Evolutionary conservation across 2,329 filamentous ascomycete species (phyloP).

Genomic region (Elsinoe perseae): DNA sequence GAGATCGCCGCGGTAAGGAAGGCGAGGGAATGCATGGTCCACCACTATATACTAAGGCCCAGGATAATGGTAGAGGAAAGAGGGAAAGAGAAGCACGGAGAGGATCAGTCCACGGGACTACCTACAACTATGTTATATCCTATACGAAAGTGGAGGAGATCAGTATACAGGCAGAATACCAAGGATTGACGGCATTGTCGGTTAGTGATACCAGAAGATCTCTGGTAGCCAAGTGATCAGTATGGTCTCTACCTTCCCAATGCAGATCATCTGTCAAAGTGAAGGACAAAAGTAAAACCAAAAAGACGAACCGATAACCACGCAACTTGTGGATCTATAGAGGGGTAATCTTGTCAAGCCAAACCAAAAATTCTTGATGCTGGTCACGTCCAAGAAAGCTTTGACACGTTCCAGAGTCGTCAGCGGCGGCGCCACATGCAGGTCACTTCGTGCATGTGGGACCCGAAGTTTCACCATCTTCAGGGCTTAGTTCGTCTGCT

Average conservation of each 20-base stretch:
- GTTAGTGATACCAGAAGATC: background rate
- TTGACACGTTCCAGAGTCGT: background rate
- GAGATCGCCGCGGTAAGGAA: background rate
- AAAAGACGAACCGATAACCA: background rate
- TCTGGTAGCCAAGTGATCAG: background rate
- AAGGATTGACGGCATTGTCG: constrained; percentile 7
- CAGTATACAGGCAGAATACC: background rate
- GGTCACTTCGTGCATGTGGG: background rate
- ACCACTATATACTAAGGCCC: background rate
- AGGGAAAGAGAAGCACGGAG: background rate
- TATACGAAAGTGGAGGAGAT: background rate
- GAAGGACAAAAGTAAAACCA: background rate
- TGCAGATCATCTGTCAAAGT: constrained; percentile 11
- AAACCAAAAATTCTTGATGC: constrained; percentile 11
- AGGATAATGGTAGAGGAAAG: background rate
- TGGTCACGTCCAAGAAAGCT: background rate
- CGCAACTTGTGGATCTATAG: constrained; percentile 3
- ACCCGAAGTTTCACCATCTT: background rate
- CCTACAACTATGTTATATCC: constrained; percentile 9
- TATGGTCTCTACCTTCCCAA: constrained; percentile 3
- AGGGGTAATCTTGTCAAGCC: background rate
- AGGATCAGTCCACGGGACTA: background rate
- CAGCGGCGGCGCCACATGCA: background rate
- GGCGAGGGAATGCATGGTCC: background rate
- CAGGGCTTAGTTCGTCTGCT: background rate